Base-by-base conservation (phyloP, 2,329 filamentous ascomycete species). In the Chaetomium olivaceum region DNA sequence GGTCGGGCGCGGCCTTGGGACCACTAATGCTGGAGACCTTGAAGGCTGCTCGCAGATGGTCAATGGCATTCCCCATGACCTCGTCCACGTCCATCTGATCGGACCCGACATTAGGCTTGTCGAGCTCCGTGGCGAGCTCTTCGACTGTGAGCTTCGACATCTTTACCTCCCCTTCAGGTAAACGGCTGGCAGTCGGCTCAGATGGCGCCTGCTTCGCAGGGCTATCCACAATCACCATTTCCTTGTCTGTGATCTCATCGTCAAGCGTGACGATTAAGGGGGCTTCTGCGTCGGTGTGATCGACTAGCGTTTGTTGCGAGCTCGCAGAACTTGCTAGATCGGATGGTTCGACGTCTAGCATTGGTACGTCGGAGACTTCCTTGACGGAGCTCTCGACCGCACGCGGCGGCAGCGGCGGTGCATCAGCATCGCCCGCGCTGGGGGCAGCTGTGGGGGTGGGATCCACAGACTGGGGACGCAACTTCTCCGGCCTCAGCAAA, bases 41-140 rank as follows among this genome's bases (percentile, higher is more conserved):
- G 73, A 98, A 93, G 2, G 94, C 93, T 61, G 91, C 93, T 73
- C 95, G 91, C n/a, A 97, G 82, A 59, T 95, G 90, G 74, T 94
- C 93, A 65, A 97, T 87, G 29, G 97, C 91, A 73, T 94, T 95
- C 65, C 92, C 92, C 80, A 97, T 93, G 55, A 97, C 94, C 77
- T 99, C 95, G 14, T 93, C 93, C 4, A 97, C 94, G 77, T 99
- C 95, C 78, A 99, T 93, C 74, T 99, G 95, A 39, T 92, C 82
- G 0, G 85, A 71, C 3, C 78, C 78, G 52, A 71, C 63, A 67
- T 73, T 76, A 68, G 69, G 67, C 63, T 74, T 70, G 60, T 71
- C 69, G 16, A 72, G 67, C 43, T 71, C 70, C 11, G 29, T 65
- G 7, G 68, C 69, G 16, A 73, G 66, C 61, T 72, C 69, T 46